Conservation (phyloP, 345 rosid genomes). For the Pistacia integerrima region DNA sequence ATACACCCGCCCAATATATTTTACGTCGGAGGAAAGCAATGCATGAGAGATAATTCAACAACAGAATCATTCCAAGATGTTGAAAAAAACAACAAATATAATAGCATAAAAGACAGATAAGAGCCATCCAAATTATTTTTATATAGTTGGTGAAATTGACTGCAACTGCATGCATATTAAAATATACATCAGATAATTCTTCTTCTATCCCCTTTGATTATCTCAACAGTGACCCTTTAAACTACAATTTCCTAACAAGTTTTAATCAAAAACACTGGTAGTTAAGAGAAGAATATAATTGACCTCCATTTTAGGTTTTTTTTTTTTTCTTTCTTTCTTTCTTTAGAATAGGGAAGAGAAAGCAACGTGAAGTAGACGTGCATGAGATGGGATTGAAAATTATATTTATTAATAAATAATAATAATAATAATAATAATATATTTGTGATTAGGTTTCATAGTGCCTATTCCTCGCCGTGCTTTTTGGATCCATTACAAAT, state of each 20-base stretch:
- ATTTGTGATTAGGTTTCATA: conserved; percentile 5
- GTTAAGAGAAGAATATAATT: neutral
- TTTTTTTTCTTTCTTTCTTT: neutral
- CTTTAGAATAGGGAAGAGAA: conserved; percentile 11
- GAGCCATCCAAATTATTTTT: conserved; percentile 20
- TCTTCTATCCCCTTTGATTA: neutral
- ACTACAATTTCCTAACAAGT: neutral
- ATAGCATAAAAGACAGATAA: conserved; percentile 39
- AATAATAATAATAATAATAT: neutral
- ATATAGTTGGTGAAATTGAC: conserved; percentile 29
- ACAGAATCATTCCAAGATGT: conserved; percentile 61
- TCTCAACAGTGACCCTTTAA: conserved; percentile 12
- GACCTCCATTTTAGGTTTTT: conserved; percentile 8
- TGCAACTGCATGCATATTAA: conserved; percentile 44
- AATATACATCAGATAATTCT: neutral
- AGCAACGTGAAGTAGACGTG: conserved; percentile 65
- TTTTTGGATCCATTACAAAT: conserved; percentile 38
- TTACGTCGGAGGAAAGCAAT: conserved; percentile 90
- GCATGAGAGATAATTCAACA: conserved; percentile 83
- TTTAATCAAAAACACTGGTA: neutral
- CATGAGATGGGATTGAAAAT: conserved; percentile 43
- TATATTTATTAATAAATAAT: neutral
- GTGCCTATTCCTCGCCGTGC: conserved; percentile 41
- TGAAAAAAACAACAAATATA: conserved; percentile 33
- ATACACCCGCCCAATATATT: conserved; percentile 11